Evolutionary conservation across 345 rosid species (phyloP).

Genomic region (Turnera subulata): DNA sequence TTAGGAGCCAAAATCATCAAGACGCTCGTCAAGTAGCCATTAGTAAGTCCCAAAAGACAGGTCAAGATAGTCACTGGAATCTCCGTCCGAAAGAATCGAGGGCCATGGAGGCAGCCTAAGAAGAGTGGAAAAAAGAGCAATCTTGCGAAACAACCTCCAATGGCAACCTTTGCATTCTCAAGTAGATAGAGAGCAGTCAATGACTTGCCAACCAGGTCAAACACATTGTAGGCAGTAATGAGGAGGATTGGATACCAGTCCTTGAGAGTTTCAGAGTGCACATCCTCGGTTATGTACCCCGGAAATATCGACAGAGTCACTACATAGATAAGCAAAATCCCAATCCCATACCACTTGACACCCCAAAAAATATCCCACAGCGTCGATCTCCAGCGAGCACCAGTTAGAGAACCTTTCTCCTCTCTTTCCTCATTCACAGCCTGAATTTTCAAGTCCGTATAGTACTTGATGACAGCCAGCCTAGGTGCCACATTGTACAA

Average conservation of each 20-base stretch:
- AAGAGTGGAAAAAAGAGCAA: slow-evolving; percentile 82
- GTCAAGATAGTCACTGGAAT: slow-evolving; percentile 78
- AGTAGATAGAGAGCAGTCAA: slow-evolving; percentile 64
- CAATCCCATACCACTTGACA: slow-evolving; percentile 75
- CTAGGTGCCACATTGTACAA: slow-evolving; percentile 63
- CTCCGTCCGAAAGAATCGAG: slow-evolving; percentile 71
- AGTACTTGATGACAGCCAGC: slow-evolving; percentile 77
- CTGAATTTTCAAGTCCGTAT: slow-evolving; percentile 54
- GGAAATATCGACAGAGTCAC: slow-evolving; percentile 90
- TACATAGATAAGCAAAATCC: slow-evolving; percentile 54
- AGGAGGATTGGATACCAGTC: slow-evolving; percentile 87
- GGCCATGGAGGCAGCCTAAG: slow-evolving; percentile 82
- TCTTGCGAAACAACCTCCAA: slow-evolving; percentile 66
- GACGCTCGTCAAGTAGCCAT: slow-evolving; percentile 82
- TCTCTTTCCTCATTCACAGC: slow-evolving; percentile 49
- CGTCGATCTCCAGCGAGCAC: slow-evolving; percentile 57
- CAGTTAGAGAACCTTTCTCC: slow-evolving; percentile 46
- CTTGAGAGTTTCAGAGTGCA: slow-evolving; percentile 65
- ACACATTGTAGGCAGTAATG: slow-evolving; percentile 71
- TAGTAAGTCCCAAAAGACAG: slow-evolving; percentile 71
- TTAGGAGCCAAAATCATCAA: slow-evolving; percentile 84
- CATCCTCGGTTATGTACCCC: slow-evolving; percentile 88
- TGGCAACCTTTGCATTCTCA: slow-evolving; percentile 57
- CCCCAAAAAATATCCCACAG: slow-evolving; percentile 54
- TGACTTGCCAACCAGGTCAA: slow-evolving; percentile 85